phyloP scores from a whole-genome alignment of 805 yeast species.

The Citeromyces nyonsensis region DNA sequence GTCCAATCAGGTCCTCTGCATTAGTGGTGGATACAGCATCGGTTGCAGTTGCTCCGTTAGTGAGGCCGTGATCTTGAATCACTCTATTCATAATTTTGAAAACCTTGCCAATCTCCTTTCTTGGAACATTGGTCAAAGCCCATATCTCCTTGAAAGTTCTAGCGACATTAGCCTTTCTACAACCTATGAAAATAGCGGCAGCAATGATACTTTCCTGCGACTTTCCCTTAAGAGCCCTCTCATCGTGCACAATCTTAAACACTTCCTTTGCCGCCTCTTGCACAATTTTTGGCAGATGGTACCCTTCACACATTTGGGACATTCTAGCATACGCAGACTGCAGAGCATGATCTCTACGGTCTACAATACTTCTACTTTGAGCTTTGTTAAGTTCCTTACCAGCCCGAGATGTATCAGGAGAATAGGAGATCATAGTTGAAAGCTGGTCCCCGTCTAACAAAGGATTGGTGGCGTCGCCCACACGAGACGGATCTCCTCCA shows the following conservation, averaged over 20 bases:
- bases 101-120: constrained; percentile 87
- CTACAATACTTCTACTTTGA: constrained; percentile 74
- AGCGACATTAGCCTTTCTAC: constrained; percentile 86
- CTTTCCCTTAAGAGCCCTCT: constrained; percentile 73
- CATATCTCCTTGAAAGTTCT: constrained; percentile 93
- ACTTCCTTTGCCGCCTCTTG: constrained; percentile 98
- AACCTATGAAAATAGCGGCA: constrained; percentile 87
- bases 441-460: constrained; percentile 81
- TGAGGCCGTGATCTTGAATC: constrained; percentile 33
- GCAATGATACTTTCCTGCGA: constrained; percentile 93
- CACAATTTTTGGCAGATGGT: constrained; percentile 84
- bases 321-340: constrained; percentile 83
- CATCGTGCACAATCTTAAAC: constrained; percentile 81
- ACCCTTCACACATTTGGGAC: constrained; percentile 94
- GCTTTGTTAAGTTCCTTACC: constrained; percentile 89
- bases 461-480: constrained; percentile 94
- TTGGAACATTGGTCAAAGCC: constrained; percentile 86
- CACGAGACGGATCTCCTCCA: constrained; percentile 98
- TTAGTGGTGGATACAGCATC: constrained; percentile 70
- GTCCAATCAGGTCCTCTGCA: constrained; percentile 88
- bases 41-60: constrained; percentile 28
- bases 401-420: constrained; percentile 67
- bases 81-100: constrained; percentile 63
- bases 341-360: constrained; percentile 75
- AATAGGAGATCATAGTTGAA: constrained; percentile 82